Evolutionary conservation across 2,329 filamentous ascomycete genomes (phyloP), one percentile per base, ranked within the genome.

Genomic region (Epichloe uncinata): DNA sequence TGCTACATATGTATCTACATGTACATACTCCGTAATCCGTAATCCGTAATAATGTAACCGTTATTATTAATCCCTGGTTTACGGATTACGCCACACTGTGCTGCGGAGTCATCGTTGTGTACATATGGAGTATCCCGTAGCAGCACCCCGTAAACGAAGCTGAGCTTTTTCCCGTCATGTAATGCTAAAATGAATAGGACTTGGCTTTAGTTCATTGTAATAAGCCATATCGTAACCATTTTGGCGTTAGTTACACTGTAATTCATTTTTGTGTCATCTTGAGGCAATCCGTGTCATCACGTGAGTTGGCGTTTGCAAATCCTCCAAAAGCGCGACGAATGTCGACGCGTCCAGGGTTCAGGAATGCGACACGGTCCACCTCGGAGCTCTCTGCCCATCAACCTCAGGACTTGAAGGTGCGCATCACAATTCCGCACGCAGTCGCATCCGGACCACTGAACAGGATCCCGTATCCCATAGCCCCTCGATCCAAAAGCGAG

Each of bases 221-320:
- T 7, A 26, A 26, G 22, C 22, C 22, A 26, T 7, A 26, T 26
- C 22, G 22, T 26, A 26, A 7, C 22, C 22, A 7, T 7, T 26
- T 26, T 7, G 22, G 22, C 22, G 22, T 26, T 7, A 8, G 22
- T 8, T 26, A 8, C 2, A 26, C 1, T 2, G 22, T 2, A 8
- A 26, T 26, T 26, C 22, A 26, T 7, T 26, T 8, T 26, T 7
- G 22, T 26, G 22, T 3, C 2, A 8, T 26, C 6, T 26, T 2
- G 6, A 26, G 22, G 22, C 22, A 26, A 8, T 8, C 6, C 4
- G 5, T 11, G n/a, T 16, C 18, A 26, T 50, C 48, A 50, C 48
- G 48, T 50, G 48, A 45, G 48, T 34, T 45, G 42, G 48, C 43
- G 48, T 50, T 41, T 13, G 9, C 12, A 6, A 38, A 16, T 1